Conservation (phyloP, 495 filamentous ascomycete genomes). For the Thermothielavioides terrestris region DNA sequence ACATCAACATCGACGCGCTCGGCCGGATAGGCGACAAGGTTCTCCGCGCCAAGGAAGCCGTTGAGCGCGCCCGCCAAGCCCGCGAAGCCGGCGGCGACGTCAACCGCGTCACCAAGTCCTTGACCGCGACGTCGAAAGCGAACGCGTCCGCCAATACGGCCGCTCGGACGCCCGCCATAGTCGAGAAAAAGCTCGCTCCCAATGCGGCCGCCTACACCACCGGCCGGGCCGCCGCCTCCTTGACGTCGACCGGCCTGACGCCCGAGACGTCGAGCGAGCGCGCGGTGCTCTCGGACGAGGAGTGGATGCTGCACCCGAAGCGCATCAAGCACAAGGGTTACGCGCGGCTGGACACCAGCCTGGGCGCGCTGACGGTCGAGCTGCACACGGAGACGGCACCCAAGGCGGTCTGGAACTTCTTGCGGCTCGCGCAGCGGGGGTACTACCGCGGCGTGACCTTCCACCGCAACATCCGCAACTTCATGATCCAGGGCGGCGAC, state of each 20-base stretch:
- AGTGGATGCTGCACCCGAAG: slow-evolving; percentile 87
- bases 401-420: slow-evolving; percentile 93
- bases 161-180: slow-evolving; percentile 29
- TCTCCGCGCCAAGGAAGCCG: slow-evolving; percentile 82
- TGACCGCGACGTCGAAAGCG: slow-evolving; percentile 25
- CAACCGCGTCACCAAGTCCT: slow-evolving; percentile 38
- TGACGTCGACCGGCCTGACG: slow-evolving; percentile 90
- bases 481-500: slow-evolving; percentile 98
- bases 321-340: slow-evolving; percentile 86
- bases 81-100: slow-evolving; percentile 40
- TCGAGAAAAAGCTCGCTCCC: slow-evolving; percentile 51
- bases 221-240: slow-evolving; percentile 83
- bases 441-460: slow-evolving; percentile 79
- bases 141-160: slow-evolving; percentile 3
- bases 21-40: slow-evolving; percentile 78
- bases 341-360: slow-evolving; percentile 74
- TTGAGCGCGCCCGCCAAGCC: slow-evolving; percentile 65
- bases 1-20: slow-evolving; percentile 66
- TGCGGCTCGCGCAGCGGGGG: slow-evolving; percentile 76
- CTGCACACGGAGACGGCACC: slow-evolving; percentile 86
- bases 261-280: slow-evolving; percentile 80
- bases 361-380: slow-evolving; percentile 78
- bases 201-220: slow-evolving; percentile 89
- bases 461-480: slow-evolving; percentile 86
- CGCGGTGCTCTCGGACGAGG: slow-evolving; percentile 80